Base-by-base conservation (phyloP, 495 filamentous ascomycete species). In the Trypethelium eluteriae region DNA sequence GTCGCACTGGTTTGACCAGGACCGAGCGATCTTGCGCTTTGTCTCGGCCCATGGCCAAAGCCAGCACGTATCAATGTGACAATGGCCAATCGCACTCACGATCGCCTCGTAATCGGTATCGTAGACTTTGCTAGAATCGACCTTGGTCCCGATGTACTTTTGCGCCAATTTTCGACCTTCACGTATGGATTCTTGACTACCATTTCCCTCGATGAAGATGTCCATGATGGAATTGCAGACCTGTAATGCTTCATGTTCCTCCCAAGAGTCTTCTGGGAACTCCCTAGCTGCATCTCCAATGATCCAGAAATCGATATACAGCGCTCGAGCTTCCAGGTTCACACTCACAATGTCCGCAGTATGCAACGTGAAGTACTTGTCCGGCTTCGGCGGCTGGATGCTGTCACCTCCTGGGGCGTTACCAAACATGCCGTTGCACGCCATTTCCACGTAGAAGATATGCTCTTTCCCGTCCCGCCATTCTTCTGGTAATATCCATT, bases 21-120 rank as follows among this genome's bases (percentile, higher is more conserved):
- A 97, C 32, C 94, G 86, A 35, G 91, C 94, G 6, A 97, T 88
- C 80, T 98, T 98, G 67, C 94, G 88, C 76, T 96, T 97, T 0
- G 94, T 98, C 81, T 98, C 94, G n/a, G 91, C 94, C 83, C 89
- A 98, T 2, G 94, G 94, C 94, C 94, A 98, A 10, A 98, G 80
- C 94, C 94, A 98, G 77, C 93, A 96, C 36, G 90, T 93, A 78
- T 95, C 94, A 70, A 98, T 98, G 74, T 98, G 94, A 70, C 94
- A 98, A 78, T 98, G 89, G 2, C 94, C 94, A 67, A 96, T 93
- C 25, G 85, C 94, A 72, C 86, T 92, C 25, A 97, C 91, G 62
- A 94, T 80, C 0, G 90, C 84, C 39, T 88, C 77, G 4, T 85
- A 86, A 56, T 86, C 86, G 25, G 79, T 86, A 16, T 90, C 81